A percentile compares a stretch with the other conserved stretches of the same genome.
phyloP scores from a whole-genome alignment of 805 yeast species.

The Lachancea lanzarotensis region DNA sequence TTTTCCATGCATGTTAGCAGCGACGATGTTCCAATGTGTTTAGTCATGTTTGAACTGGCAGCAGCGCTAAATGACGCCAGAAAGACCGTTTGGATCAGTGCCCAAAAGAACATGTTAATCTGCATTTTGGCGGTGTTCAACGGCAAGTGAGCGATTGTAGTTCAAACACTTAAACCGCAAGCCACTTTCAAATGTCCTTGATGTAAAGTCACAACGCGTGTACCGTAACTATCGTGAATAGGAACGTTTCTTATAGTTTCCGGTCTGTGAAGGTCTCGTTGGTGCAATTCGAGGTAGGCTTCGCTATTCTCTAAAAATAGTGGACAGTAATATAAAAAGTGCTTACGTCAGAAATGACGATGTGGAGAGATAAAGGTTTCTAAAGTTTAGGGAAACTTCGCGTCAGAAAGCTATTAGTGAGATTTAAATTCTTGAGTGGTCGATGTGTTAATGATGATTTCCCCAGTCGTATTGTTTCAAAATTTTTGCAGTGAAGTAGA shows the following conservation, averaged over 20 bases:
- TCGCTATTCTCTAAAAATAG: conserved; percentile 1
- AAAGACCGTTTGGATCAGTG: background rate
- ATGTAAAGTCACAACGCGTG: background rate
- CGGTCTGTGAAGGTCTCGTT: background rate
- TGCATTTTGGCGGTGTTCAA: background rate
- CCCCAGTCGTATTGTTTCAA: too few species aligned
- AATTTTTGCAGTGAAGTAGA: too few species aligned
- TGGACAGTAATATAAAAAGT: background rate
- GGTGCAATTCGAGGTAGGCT: background rate
- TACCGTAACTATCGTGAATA: too few species aligned
- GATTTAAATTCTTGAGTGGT: too few species aligned
- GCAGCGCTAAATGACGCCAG: background rate
- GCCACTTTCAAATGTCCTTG: background rate
- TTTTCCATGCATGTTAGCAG: conserved; percentile 87
- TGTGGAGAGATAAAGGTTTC: too few species aligned
- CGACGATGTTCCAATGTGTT: conserved; percentile 49
- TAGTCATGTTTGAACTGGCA: conserved; percentile 9
- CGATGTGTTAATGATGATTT: too few species aligned
- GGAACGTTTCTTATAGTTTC: too few species aligned
- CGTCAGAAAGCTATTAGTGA: too few species aligned
- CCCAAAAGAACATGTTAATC: background rate
- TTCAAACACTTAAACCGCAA: background rate
- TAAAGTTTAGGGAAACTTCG: too few species aligned
- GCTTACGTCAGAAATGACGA: background rate
- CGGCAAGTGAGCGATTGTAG: background rate